Conservation (phyloP, 805 yeast species). For the Blastobotrys parvus region DNA sequence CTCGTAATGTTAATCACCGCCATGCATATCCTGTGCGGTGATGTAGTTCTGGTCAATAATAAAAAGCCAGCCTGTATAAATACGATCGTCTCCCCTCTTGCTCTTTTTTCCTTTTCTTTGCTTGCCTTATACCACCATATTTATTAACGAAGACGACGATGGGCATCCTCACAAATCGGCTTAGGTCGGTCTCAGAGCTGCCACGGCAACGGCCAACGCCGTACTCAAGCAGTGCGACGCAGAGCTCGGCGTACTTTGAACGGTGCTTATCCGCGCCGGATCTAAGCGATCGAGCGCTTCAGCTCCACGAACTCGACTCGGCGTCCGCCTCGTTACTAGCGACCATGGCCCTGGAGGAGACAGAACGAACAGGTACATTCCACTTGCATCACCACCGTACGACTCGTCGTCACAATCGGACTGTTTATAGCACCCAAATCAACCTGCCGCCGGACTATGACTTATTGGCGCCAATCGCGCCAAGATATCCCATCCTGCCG, state of each 20-base stretch:
- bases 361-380: background rate
- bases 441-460: constrained; percentile 31
- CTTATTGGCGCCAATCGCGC: constrained; percentile 30
- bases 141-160: too few species aligned
- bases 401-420: background rate
- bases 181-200: too few species aligned
- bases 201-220: too few species aligned
- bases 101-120: too few species aligned
- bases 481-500: constrained; percentile 30
- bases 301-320: constrained; percentile 2
- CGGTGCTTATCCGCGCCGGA: constrained; percentile 11
- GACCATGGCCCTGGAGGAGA: constrained; percentile 10
- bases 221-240: background rate
- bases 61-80: too few species aligned
- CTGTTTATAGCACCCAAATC: background rate
- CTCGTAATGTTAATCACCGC: too few species aligned
- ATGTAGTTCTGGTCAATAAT: too few species aligned
- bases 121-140: too few species aligned
- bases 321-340: constrained; percentile 7
- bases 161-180: too few species aligned
- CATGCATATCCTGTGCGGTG: too few species aligned
- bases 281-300: constrained; percentile 3
- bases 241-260: constrained; percentile 3
- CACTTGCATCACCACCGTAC: background rate
- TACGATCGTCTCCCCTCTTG: too few species aligned